Evolutionary conservation across 352 stramenopile genomes (phyloP).

Genomic region (Globisporangium viniferum): DNA sequence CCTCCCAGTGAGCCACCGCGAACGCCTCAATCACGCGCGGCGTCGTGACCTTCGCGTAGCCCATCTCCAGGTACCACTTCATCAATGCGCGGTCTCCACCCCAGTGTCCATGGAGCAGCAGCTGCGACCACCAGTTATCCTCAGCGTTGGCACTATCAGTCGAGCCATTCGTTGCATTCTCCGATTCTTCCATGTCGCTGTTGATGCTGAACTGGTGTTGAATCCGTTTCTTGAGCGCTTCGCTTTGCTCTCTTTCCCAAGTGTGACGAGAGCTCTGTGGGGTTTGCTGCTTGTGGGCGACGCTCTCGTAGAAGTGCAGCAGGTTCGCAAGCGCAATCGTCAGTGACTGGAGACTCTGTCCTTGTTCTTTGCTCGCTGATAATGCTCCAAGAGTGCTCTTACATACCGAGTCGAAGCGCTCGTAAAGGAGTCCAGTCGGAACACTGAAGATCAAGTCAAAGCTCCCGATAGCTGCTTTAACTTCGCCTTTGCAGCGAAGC

Average conservation of each 20-base stretch:
- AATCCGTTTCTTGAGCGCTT: conserved; percentile 33
- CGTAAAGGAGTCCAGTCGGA: conserved; percentile 22
- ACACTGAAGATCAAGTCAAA: conserved; percentile 24
- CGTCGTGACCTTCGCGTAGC: conserved; percentile 35
- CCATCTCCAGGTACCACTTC: conserved; percentile 49
- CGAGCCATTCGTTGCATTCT: background rate
- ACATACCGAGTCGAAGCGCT: conserved; percentile 26
- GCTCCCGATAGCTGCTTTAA: background rate
- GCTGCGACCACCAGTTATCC: conserved; percentile 29
- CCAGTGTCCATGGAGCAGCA: conserved; percentile 55
- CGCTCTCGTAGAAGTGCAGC: conserved; percentile 23
- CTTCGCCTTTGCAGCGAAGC: conserved; percentile 13
- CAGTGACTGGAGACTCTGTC: conserved; percentile 18
- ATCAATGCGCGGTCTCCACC: conserved; percentile 28
- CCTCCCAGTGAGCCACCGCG: conserved; percentile 32
- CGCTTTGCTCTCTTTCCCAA: conserved; percentile 43
- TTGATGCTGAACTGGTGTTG: conserved; percentile 31
- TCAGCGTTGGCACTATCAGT: background rate
- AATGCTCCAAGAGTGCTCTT: background rate
- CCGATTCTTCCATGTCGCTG: background rate
- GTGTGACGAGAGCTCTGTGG: conserved; percentile 1
- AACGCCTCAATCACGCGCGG: conserved; percentile 35
- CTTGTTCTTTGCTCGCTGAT: background rate
- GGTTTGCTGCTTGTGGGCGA: background rate
- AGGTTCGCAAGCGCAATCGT: conserved; percentile 44